Evolutionary conservation across 2,329 filamentous ascomycete species (phyloP), one percentile per base, ranked within the genome.

Genomic region (Akanthomyces muscarius): DNA sequence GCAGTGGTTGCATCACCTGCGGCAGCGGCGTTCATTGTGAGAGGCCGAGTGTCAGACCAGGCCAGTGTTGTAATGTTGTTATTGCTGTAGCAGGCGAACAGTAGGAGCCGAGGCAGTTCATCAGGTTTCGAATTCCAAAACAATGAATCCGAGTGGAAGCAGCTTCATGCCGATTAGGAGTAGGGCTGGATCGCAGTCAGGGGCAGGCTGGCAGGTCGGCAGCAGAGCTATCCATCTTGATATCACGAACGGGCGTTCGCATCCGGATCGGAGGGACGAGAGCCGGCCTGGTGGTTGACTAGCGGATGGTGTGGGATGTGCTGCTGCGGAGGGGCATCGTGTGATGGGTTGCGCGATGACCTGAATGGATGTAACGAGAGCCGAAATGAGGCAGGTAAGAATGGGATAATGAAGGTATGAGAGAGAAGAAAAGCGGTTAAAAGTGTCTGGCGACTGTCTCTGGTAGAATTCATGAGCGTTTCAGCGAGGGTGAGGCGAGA

Each of bases 371-470:
- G 52, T 16, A 47, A 50, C 45, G 56, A 51, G 11, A 51, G 33
- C 45, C 23, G 44, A 30, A 21, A n/a, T 11, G 18, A 11, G 8
- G 11, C n/a, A 41, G 18, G 30, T 7, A 33, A 58, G n/a, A 28
- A 8, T 28, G 30, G 25, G 28, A 48, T 41, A n/a, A 23, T 41
- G 30, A 50, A 23, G 30, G 5, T 18, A 41, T n/a, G 30, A 11
- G 30, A 38, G 44, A 10, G 7, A 7, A 36, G 44, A 50, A 14
- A 11, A 42, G 6, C 41, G 42, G 23, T 14, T 18, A 41, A 33
- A 18, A 13, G 36, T 62, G 59, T 62, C 59, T 36, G 59, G 59
- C 59, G 30, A 62, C 28, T 55, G 59, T 62, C 59, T 62, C 59
- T 62, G 50, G 51, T 55, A 18, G 21, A 54, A 47, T 62, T 41